Conservation (phyloP, 208 protist species). For the Leishmania aethiopica region DNA sequence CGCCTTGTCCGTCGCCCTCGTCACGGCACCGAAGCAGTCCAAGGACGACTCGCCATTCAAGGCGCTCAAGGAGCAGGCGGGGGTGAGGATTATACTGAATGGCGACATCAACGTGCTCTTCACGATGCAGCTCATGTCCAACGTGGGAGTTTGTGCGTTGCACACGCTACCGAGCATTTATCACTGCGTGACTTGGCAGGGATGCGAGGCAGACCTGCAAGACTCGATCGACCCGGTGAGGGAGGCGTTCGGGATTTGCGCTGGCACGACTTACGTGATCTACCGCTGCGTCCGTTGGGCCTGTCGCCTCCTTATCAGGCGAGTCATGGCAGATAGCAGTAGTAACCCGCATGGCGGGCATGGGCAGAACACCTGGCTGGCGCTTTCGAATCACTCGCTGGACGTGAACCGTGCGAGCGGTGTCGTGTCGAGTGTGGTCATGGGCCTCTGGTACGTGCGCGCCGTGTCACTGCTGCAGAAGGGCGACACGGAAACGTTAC, state of each 20-base stretch:
- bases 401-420: slow-evolving; percentile 43
- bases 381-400: slow-evolving; percentile 20
- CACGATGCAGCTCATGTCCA: slow-evolving; percentile 71
- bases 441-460: slow-evolving; percentile 64
- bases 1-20: slow-evolving; percentile 49
- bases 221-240: slow-evolving; percentile 49
- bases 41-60: slow-evolving; percentile 28
- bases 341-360: slow-evolving; percentile 1
- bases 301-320: slow-evolving; percentile 37
- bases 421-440: slow-evolving; percentile 41
- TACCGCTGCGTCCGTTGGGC: slow-evolving; percentile 58
- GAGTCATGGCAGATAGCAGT: slow-evolving; percentile 30
- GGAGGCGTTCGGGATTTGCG: slow-evolving; percentile 74
- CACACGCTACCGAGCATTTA: slow-evolving; percentile 81
- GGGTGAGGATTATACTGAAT: slow-evolving; percentile 54
- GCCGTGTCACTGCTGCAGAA: slow-evolving; percentile 61
- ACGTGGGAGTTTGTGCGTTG: slow-evolving; percentile 52
- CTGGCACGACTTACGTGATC: slow-evolving; percentile 59
- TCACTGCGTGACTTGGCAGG: slow-evolving; percentile 50
- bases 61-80: slow-evolving; percentile 33
- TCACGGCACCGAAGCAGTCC: slow-evolving; percentile 47
- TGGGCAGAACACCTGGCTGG: slow-evolving; percentile 34
- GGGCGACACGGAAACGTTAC: slow-evolving; percentile 38
- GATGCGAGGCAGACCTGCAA: slow-evolving; percentile 35
- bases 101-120: slow-evolving; percentile 78